Evolutionary conservation across 2,329 filamentous ascomycete species (phyloP), one percentile per base, ranked within the genome.

Genomic region (Talaromyces sp.): DNA sequence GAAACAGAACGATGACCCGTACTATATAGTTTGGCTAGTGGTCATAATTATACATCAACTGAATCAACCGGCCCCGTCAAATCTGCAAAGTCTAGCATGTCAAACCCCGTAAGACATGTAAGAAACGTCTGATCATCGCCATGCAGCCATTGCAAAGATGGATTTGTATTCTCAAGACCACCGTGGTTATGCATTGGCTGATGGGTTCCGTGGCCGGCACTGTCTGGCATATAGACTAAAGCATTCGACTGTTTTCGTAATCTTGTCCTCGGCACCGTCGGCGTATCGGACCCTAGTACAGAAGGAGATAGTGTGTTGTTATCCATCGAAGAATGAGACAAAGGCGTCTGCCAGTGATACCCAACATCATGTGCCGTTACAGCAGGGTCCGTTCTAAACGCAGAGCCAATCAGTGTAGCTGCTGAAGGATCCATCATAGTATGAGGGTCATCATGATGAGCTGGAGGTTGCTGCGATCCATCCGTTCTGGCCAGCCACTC

Each of bases 91-190:
- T 69, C 67, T 11, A 72, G 57, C 25, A 69, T 63, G 63, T 70
- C 69, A 25, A 71, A 60, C 3, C 70, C 70, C n/a, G 69, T 72
- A 14, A 72, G 60, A 0, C 69, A 69, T 67, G 69, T 71, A n/a
- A 72, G 63, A 33, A 70, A 70, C 2, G 66, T 63, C 25, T 70
- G 69, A 28, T 71, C 68, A 56, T 71, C 69, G 14, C 60, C 65
- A 56, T 67, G 67, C 5, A 69, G 48, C 14, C 52, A 56, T 16
- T 56, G 58, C 62, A 5, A 65, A 65, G 16, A 63, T 52, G 28
- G 64, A 40, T 39, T 62, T 33, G 31, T 54, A 23, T 2, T 44
- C 56, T 44, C 31, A 18, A 25, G 46, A 3, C 42, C 25, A 39
- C 12, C 16, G 2, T 56, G 28, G 9, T 31, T 21, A 31, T 55